Evolutionary conservation across 2,329 filamentous ascomycete species (phyloP), one percentile per base, ranked within the genome.

Genomic region (Plenodomus biglobosus): DNA sequence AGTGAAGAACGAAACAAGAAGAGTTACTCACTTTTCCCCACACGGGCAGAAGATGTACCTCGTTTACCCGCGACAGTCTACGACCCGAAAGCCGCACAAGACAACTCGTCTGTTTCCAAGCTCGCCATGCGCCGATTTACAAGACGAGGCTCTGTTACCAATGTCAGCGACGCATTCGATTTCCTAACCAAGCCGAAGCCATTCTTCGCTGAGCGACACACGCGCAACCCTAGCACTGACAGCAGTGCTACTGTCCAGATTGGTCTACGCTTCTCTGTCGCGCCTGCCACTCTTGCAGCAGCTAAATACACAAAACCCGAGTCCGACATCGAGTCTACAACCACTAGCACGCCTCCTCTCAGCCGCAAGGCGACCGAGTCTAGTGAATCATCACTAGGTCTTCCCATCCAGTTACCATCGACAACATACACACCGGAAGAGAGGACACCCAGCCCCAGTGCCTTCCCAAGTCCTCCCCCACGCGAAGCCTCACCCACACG

Each of bases 211-310:
- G 62, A 66, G 13, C 52, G 55, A 8, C 74, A 77, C n/a, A 73
- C 75, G 16, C 78, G 85, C 38, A 77, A 83, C 49, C 84, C 83
- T 4, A 89, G 85, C 1, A 75, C 84, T 36, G 77, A 76, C 15
- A 88, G 85, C 38, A 82, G 82, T 8, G 85, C 85, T 19, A 88
- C 85, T 0, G 85, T 89, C 10, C 85, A 88, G 62, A 88, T 89
- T 42, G 86, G 85, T 1, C 75, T 89, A 15, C 80, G 86, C 10
- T 76, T 89, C 46, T 88, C 85, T n/a, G 53, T 73, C 5, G 70
- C 69, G 11, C 70, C 70, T 13, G 69, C 70, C 3, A 66, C 67
- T 16, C 67, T 73, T 46, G 65, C 64, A 40, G 66, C 67, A 42
- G 62, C 58, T 24, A 68, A 67, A 34, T 68, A 48, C 48, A 65